Percentiles rank a stretch among this genome's conserved stretches.
phyloP scores from a whole-genome alignment of 139 green algal genomes.

The Volvox africanus region DNA sequence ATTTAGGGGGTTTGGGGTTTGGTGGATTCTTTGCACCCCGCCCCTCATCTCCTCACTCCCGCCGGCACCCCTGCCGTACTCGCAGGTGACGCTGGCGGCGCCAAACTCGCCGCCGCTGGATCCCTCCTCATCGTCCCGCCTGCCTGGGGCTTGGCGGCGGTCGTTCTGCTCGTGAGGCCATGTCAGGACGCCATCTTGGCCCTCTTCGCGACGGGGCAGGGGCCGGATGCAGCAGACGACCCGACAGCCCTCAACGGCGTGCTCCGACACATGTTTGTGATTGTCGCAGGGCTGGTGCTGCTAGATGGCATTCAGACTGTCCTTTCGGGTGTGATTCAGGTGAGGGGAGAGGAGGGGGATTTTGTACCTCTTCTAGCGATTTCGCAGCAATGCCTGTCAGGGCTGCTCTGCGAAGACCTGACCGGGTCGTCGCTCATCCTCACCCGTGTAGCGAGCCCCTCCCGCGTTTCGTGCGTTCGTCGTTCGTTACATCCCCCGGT shows the following conservation, averaged over 20 bases:
- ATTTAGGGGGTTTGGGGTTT: no score
- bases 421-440: no score
- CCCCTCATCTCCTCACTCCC: neutral
- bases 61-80: neutral
- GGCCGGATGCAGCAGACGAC: neutral
- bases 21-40: no score
- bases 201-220: constrained; percentile 11
- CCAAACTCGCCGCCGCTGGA: constrained; percentile 3
- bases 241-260: neutral
- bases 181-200: constrained; percentile 33
- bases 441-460: no score
- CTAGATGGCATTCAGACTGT: constrained; percentile 67
- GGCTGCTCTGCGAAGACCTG: no score
- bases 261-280: constrained; percentile 30
- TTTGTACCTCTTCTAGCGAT: no score
- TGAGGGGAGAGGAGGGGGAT: neutral
- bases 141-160: constrained; percentile 33
- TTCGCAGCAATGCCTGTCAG: no score
- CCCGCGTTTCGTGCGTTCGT: neutral
- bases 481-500: neutral
- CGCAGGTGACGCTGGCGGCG: constrained; percentile 39
- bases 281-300: constrained; percentile 63
- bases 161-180: constrained; percentile 2
- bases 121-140: constrained; percentile 31
- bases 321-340: constrained; percentile 60